Conservation (phyloP, 208 protist species). For the Naegleria gruberi region DNA sequence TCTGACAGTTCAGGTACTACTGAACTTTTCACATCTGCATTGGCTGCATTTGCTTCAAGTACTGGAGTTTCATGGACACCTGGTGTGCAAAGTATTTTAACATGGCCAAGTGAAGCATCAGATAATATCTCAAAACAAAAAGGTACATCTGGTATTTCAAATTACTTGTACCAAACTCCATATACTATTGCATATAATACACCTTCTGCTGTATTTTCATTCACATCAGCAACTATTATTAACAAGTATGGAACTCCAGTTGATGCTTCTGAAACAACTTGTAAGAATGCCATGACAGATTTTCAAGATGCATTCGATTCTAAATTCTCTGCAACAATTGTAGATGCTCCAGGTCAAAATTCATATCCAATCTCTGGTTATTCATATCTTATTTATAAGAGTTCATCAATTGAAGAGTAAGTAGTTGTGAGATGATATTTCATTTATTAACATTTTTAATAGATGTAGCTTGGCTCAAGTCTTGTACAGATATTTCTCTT, state of each 20-base stretch:
- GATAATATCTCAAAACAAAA: neutral
- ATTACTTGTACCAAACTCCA: neutral
- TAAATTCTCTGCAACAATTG: neutral
- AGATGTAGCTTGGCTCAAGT: neutral
- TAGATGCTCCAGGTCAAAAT: neutral
- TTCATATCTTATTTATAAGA: neutral
- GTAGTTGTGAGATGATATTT: neutral
- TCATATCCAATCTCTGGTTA: neutral
- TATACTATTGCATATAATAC: neutral
- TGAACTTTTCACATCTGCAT: neutral
- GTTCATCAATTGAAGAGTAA: neutral
- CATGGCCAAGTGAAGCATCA: neutral
- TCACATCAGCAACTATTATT: neutral
- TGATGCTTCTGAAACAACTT: neutral
- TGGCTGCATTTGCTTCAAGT: neutral
- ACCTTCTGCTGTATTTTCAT: neutral
- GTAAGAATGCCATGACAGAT: neutral
- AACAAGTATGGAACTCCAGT: neutral
- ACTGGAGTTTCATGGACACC: neutral
- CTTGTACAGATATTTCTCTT: neutral
- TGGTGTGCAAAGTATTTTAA: neutral
- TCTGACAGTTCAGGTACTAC: neutral
- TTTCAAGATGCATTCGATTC: neutral
- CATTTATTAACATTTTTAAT: no score
- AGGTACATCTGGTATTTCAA: neutral